phyloP scores from a whole-genome alignment of 768 basidiomycete genomes.

The Leccinum boreale region DNA sequence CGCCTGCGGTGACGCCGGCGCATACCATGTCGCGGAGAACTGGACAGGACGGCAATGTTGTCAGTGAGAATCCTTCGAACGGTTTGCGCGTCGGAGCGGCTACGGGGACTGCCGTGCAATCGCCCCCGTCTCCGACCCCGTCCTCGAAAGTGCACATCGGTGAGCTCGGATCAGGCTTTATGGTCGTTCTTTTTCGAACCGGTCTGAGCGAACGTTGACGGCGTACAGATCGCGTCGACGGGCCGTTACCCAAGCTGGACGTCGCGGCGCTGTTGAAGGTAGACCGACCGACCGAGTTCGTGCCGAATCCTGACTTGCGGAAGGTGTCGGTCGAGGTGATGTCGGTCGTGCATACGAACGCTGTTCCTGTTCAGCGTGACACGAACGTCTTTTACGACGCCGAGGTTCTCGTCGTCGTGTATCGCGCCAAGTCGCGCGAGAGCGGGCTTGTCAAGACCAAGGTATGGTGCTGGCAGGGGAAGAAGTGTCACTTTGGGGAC shows the following conservation, averaged over 20 bases:
- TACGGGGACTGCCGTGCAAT: not conserved
- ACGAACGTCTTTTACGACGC: constrained; percentile 66
- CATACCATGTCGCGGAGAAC: constrained; percentile 45
- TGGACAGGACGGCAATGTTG: constrained; percentile 2
- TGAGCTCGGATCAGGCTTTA: constrained; percentile 14
- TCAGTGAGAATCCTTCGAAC: constrained; percentile 8
- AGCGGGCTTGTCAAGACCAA: constrained; percentile 64
- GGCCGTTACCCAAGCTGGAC: constrained; percentile 47
- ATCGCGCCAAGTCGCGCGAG: constrained; percentile 63
- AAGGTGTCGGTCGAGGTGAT: constrained; percentile 78
- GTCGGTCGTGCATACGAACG: constrained; percentile 49
- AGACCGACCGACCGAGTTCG: constrained; percentile 8
- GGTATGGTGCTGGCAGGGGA: constrained; percentile 79
- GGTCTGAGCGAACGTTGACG: not conserved
- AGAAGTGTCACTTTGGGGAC: constrained; percentile 48
- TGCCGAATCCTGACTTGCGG: constrained; percentile 35
- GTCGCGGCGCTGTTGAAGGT: constrained; percentile 44
- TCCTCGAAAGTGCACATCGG: constrained; percentile 32
- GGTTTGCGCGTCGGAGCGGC: constrained; percentile 9
- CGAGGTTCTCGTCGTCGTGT: constrained; percentile 65
- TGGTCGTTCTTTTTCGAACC: not conserved
- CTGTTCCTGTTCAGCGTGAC: constrained; percentile 44
- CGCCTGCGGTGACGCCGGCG: constrained; percentile 52
- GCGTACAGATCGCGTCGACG: constrained; percentile 37
- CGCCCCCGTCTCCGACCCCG: not conserved